These are phyloP conservation scores for Dictyostelium capitatum DNA, from an alignment of 78 protist species.

Conservation along the genomic window DNA sequence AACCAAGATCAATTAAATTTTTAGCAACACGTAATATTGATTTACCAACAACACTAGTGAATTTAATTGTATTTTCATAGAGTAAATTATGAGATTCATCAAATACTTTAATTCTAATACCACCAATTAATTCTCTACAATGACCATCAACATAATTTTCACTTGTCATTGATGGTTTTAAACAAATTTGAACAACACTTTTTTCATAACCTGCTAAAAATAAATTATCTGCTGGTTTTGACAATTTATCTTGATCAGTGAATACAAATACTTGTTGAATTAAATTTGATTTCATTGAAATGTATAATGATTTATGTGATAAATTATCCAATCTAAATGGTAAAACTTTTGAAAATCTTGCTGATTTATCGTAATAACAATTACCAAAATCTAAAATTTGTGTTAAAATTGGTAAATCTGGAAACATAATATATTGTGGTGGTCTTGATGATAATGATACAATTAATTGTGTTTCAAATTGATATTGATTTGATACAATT, in stretches of 20 bases:
- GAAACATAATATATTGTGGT: slow-evolving; percentile 74
- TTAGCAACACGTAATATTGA: slow-evolving; percentile 45
- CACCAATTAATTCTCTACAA: slow-evolving; percentile 83
- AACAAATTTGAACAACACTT: slow-evolving; percentile 66
- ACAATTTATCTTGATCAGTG: slow-evolving; percentile 41
- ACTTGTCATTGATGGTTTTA: slow-evolving; percentile 72
- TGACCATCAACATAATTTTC: slow-evolving; percentile 82
- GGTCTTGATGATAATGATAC: slow-evolving; percentile 59
- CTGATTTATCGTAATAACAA: slow-evolving; percentile 77
- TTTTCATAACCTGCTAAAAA: slow-evolving; percentile 58
- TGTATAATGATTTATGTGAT: slow-evolving; percentile 70
- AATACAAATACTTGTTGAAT: slow-evolving; percentile 80
- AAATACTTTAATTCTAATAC: slow-evolving; percentile 77
- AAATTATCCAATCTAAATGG: slow-evolving; percentile 59
- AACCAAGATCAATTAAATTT: slow-evolving; percentile 68
- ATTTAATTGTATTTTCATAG: slow-evolving; percentile 74
- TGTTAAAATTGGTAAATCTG: slow-evolving; percentile 39
- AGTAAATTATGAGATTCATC: slow-evolving; percentile 44
- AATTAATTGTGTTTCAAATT: background rate
- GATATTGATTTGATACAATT: background rate
- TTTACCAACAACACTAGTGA: slow-evolving; percentile 73
- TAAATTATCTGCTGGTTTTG: slow-evolving; percentile 65
- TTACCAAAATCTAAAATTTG: slow-evolving; percentile 70
- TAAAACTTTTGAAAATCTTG: slow-evolving; percentile 31
- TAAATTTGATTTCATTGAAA: slow-evolving; percentile 64